Percentiles rank a stretch among this genome's conserved stretches.
These are phyloP conservation scores for Mikania micrantha DNA, from an alignment of 129 eudicot species.

Conservation along the genomic window DNA sequence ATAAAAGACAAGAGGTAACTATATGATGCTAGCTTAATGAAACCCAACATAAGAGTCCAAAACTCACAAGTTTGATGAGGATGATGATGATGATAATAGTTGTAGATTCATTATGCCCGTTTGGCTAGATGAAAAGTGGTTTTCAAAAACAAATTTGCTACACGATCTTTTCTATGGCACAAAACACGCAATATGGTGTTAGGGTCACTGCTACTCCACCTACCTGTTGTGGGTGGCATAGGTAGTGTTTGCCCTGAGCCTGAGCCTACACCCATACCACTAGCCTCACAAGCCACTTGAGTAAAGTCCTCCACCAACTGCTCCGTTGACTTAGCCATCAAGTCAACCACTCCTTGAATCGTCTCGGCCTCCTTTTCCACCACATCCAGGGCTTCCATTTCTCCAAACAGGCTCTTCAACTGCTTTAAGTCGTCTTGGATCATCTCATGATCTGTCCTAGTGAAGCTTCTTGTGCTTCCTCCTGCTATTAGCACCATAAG, in stretches of 20 bases:
- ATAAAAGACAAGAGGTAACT: no score
- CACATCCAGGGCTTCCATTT: no score
- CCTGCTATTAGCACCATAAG: slow-evolving; percentile 86
- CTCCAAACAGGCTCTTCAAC: slow-evolving; percentile 57
- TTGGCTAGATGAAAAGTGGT: slow-evolving; percentile 73
- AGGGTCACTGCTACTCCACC: slow-evolving; percentile 80
- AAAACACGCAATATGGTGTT: slow-evolving; percentile 81
- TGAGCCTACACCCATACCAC: slow-evolving; percentile 53
- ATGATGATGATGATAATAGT: no score
- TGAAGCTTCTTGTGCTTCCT: slow-evolving; percentile 52
- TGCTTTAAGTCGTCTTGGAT: slow-evolving; percentile 71
- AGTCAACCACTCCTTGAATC: slow-evolving; percentile 63
- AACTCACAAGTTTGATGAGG: no score
- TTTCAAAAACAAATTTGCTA: slow-evolving; percentile 66
- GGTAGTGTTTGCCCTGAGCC: slow-evolving; percentile 56
- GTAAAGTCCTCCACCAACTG: slow-evolving; percentile 76
- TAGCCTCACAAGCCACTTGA: slow-evolving; percentile 51
- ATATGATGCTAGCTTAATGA: no score
- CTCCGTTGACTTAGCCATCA: slow-evolving; percentile 78
- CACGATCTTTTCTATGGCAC: slow-evolving; percentile 70
- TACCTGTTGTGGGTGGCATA: slow-evolving; percentile 89
- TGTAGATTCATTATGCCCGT: slow-evolving; percentile 59
- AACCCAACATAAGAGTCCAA: no score
- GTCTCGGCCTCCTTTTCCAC: slow-evolving; percentile 63
- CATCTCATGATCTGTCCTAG: slow-evolving; percentile 49